Evolutionary conservation across 2,329 filamentous ascomycete genomes (phyloP).

Genomic region (Fusarium papillatum): DNA sequence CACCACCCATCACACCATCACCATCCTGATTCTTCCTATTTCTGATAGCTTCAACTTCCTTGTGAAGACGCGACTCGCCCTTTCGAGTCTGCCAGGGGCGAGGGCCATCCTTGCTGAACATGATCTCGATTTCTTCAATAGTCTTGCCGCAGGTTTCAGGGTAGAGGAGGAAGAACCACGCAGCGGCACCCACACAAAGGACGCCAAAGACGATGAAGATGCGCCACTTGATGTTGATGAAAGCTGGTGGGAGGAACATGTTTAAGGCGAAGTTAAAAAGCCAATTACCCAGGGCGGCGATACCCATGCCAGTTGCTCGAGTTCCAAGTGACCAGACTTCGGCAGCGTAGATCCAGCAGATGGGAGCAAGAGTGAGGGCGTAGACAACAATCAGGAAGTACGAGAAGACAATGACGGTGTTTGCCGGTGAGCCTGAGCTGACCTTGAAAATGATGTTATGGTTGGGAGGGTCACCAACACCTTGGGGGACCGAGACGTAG

Average conservation of each 20-base stretch:
- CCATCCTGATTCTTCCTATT: neutral
- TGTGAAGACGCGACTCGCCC: neutral
- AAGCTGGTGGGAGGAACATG: neutral
- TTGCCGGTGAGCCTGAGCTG: neutral
- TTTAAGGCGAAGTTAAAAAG: slow-evolving; percentile 4
- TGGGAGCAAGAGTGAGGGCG: slow-evolving; percentile 1
- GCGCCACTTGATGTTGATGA: neutral
- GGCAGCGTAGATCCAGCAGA: slow-evolving; percentile 9
- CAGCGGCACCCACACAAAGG: neutral
- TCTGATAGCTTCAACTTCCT: neutral
- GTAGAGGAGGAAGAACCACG: neutral
- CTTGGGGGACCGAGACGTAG: neutral
- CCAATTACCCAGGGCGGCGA: slow-evolving; percentile 6
- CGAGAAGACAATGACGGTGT: neutral
- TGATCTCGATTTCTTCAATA: slow-evolving; percentile 9
- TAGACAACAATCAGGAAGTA: neutral
- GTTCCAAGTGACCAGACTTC: slow-evolving; percentile 4
- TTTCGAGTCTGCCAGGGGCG: neutral
- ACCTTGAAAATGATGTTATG: neutral
- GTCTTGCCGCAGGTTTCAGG: slow-evolving; percentile 1
- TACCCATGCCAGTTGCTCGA: neutral
- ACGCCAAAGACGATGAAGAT: neutral
- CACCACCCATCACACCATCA: neutral
- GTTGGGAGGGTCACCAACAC: neutral
- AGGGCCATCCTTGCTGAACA: neutral